These are phyloP conservation scores for Suhomyces sp. DNA, from an alignment of 805 yeast genomes.

Conservation along the genomic window DNA sequence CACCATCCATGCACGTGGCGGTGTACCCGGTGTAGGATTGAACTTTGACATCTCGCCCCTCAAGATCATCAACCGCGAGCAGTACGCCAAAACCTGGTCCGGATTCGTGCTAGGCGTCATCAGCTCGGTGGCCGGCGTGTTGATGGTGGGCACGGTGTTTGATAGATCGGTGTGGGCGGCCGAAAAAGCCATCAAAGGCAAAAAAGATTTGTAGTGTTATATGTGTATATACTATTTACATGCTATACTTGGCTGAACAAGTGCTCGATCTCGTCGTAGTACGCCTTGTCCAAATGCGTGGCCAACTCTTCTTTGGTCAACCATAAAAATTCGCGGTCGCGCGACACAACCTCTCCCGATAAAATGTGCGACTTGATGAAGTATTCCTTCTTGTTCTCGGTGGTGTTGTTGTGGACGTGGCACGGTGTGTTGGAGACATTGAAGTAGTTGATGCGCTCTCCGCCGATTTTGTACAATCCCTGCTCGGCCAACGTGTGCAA, in stretches of 20 bases:
- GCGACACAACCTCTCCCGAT: constrained; percentile 68
- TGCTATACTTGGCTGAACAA: constrained; percentile 41
- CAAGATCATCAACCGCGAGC: constrained; percentile 83
- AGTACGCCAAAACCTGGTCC: constrained; percentile 71
- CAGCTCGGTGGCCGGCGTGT: constrained; percentile 88
- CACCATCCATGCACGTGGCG: constrained; percentile 78
- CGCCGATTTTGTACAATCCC: constrained; percentile 71
- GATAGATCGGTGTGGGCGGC: constrained; percentile 91
- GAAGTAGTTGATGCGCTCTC: constrained; percentile 77
- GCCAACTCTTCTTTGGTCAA: constrained; percentile 74
- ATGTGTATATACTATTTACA: constrained; percentile 7
- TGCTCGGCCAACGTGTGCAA: constrained; percentile 72
- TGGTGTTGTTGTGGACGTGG: constrained; percentile 51
- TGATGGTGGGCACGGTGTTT: constrained; percentile 85
- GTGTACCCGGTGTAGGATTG: constrained; percentile 86
- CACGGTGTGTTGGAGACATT: constrained; percentile 89
- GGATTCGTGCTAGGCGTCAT: constrained; percentile 79
- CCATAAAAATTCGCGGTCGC: constrained; percentile 67
- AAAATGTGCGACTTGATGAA: constrained; percentile 83
- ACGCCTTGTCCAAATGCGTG: constrained; percentile 48
- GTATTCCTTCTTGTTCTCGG: constrained; percentile 49
- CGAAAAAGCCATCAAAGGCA: constrained; percentile 66
- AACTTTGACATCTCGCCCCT: constrained; percentile 90
- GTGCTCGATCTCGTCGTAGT: constrained; percentile 54
- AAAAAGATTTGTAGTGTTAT: constrained; percentile 47